phyloP scores from a whole-genome alignment of 257 asterid species.

The Solanum appendiculatum region DNA sequence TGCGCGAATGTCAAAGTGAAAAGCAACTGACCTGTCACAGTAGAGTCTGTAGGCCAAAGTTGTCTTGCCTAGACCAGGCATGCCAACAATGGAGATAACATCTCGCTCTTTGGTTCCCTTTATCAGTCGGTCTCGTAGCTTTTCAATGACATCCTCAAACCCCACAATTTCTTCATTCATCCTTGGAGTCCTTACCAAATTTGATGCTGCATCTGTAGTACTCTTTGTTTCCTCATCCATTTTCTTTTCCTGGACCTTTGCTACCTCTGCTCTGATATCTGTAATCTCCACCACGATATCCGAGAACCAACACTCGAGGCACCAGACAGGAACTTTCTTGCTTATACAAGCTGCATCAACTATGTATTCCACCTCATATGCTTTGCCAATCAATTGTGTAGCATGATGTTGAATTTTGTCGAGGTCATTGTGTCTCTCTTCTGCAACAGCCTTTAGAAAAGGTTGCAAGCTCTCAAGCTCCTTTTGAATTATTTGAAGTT shows the following conservation, averaged over 20 bases:
- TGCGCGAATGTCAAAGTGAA: neutral
- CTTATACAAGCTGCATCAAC: neutral
- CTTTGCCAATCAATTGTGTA: neutral
- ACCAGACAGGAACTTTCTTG: neutral
- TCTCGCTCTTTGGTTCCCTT: neutral
- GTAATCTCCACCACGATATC: neutral
- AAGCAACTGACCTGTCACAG: neutral
- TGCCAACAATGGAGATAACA: neutral
- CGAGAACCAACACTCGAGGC: neutral
- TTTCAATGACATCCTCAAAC: neutral
- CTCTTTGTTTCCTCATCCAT: neutral
- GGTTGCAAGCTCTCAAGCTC: neutral
- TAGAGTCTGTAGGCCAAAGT: neutral
- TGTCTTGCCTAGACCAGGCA: slow-evolving; percentile 4
- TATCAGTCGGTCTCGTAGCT: neutral
- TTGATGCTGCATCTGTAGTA: neutral
- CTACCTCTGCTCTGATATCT: neutral
- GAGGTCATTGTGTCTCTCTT: neutral
- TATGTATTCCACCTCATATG: neutral
- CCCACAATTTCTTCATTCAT: neutral
- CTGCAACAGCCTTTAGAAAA: neutral
- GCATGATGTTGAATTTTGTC: neutral
- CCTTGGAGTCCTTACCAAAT: neutral
- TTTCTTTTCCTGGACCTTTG: neutral
- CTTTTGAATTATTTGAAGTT: neutral